Conservation (phyloP, 805 yeast species). For the Hyphopichia homilentoma region DNA sequence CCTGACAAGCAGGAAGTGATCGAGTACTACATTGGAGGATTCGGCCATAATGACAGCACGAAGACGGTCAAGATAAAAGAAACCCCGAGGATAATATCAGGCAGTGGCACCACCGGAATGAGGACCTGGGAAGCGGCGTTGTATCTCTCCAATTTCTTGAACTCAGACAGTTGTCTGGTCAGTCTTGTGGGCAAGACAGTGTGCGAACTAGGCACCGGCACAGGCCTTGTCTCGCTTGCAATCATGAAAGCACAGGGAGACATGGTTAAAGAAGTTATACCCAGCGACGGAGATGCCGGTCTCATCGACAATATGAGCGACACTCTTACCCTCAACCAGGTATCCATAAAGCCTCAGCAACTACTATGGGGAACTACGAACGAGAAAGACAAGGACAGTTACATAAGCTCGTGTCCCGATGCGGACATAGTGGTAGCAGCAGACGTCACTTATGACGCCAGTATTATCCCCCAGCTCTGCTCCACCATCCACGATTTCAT, state of each 20-base stretch:
- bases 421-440: constrained; percentile 68
- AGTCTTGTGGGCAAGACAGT: constrained; percentile 28
- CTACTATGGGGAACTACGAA: constrained; percentile 55
- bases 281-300: constrained; percentile 68
- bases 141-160: constrained; percentile 53
- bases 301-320: constrained; percentile 45
- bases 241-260: constrained; percentile 22
- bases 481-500: constrained; percentile 41
- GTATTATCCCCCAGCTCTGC: constrained; percentile 54
- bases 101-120: constrained; percentile 81
- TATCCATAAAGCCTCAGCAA: constrained; percentile 24
- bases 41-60: constrained; percentile 4
- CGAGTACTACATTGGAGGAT: constrained; percentile 27
- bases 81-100: constrained; percentile 61
- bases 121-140: constrained; percentile 95
- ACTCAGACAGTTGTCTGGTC: constrained; percentile 5
- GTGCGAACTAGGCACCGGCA: constrained; percentile 85
- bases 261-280: constrained; percentile 24
- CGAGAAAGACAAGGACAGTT: constrained; percentile 29
- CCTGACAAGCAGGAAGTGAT: constrained; percentile 39
- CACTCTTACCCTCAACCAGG: constrained; percentile 45
- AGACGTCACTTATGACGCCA: constrained; percentile 81
- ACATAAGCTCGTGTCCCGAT: constrained; percentile 26
- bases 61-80: constrained; percentile 45
- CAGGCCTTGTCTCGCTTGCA: constrained; percentile 71